These are phyloP conservation scores for Brassica nigra DNA, from an alignment of 345 rosid species.

Conservation along the genomic window DNA sequence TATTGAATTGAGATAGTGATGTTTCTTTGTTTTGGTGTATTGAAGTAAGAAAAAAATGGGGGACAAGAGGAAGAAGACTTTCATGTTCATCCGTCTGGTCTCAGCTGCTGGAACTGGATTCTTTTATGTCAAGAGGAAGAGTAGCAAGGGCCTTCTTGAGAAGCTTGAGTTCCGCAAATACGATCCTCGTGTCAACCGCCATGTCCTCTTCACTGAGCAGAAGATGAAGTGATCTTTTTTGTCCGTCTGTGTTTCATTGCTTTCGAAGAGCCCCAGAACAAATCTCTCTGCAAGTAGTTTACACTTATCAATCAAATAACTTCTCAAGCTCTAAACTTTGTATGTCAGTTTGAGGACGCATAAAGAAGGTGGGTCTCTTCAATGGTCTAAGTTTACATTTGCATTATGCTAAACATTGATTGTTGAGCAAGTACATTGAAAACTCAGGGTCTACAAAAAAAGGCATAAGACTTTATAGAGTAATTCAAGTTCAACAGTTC, in stretches of 20 bases:
- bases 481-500: no score
- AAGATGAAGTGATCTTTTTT: slow-evolving; percentile 83
- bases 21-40: neutral
- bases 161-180: slow-evolving; percentile 92
- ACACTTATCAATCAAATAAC: neutral
- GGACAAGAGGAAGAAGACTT: slow-evolving; percentile 47
- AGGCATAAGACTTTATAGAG: neutral
- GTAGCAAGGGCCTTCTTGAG: slow-evolving; percentile 69
- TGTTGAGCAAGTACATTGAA: no score
- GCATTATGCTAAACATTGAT: neutral
- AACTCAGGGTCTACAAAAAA: neutral
- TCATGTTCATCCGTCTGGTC: slow-evolving; percentile 57
- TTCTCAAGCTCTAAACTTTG: slow-evolving; percentile 9
- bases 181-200: slow-evolving; percentile 92
- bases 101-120: slow-evolving; percentile 98
- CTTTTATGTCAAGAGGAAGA: slow-evolving; percentile 95
- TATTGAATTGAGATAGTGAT: neutral
- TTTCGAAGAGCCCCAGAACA: neutral
- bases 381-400: neutral
- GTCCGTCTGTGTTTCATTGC: slow-evolving; percentile 3
- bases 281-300: neutral
- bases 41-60: slow-evolving; percentile 56
- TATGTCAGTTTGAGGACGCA: neutral
- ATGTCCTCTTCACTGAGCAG: slow-evolving; percentile 84
- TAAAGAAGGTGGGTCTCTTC: neutral